Percentiles rank a stretch among this genome's conserved stretches.
Conservation (phyloP, 768 basidiomycete genomes). For the Filobasidium floriforme region DNA sequence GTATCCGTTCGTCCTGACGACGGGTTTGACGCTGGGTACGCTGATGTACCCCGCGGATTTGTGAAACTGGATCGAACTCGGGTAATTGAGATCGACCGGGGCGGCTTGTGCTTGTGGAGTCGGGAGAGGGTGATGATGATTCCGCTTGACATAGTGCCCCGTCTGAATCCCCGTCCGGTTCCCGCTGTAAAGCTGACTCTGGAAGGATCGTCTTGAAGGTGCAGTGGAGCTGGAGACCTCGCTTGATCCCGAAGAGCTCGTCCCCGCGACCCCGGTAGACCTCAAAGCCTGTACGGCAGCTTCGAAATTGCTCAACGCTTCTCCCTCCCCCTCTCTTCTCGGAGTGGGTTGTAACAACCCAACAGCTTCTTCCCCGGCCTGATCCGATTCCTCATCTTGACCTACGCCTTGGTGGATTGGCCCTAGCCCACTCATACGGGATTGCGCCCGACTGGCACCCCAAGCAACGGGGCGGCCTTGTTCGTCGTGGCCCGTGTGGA, state of each 20-base stretch:
- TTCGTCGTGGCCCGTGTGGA: background rate
- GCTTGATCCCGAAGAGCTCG: background rate
- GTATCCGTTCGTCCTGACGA: background rate
- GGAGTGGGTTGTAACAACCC: background rate
- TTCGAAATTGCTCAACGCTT: slow-evolving; percentile 16
- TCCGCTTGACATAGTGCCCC: background rate
- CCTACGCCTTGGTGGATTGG: too few species aligned
- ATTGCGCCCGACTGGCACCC: background rate
- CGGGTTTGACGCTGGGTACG: background rate
- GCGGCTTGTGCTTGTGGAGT: background rate
- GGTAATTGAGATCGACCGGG: slow-evolving; percentile 22
- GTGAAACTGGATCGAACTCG: slow-evolving; percentile 19
- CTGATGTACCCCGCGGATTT: slow-evolving; percentile 12
- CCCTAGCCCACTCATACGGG: too few species aligned
- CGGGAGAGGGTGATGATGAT: background rate
- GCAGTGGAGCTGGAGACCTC: background rate
- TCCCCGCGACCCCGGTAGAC: background rate
- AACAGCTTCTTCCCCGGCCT: background rate
- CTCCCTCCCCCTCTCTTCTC: background rate
- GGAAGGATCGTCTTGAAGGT: too few species aligned
- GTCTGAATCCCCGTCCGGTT: background rate
- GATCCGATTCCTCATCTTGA: background rate
- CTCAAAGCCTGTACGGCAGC: slow-evolving; percentile 20
- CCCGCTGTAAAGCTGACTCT: background rate
- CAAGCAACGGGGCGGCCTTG: slow-evolving; percentile 12